These are phyloP conservation scores for Xylariaceae sp. DNA, from an alignment of 2,329 filamentous ascomycete genomes.

Conservation along the genomic window DNA sequence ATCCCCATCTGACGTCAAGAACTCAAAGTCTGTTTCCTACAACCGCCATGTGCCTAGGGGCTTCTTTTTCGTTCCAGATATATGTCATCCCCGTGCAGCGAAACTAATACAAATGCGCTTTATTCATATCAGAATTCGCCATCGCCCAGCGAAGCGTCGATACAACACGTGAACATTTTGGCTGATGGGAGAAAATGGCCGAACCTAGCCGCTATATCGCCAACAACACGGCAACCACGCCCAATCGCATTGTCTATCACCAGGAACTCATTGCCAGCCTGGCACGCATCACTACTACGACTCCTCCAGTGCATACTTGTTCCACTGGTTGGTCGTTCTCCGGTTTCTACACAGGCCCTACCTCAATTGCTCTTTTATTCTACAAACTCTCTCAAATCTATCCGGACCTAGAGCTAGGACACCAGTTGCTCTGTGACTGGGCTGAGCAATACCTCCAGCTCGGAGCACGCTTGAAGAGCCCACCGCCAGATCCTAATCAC, in stretches of 20 bases:
- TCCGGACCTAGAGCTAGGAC: conserved; percentile 41
- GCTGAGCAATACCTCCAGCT: conserved; percentile 43
- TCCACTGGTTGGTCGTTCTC: conserved; percentile 32
- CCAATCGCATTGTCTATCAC: conserved; percentile 9
- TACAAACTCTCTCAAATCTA: conserved; percentile 42
- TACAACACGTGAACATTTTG: too few species aligned
- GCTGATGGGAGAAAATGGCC: conserved; percentile 7
- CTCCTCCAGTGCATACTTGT: conserved; percentile 25
- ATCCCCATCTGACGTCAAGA: too few species aligned
- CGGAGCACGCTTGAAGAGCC: conserved; percentile 30
- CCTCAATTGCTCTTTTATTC: conserved; percentile 54
- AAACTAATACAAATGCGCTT: too few species aligned
- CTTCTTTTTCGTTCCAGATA: too few species aligned
- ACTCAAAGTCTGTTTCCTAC: too few species aligned
- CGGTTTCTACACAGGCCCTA: conserved; percentile 53
- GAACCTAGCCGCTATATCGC: conserved; percentile 16
- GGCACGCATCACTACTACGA: conserved; percentile 17
- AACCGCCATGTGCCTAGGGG: too few species aligned
- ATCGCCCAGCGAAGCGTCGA: too few species aligned
- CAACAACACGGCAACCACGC: conserved; percentile 12
- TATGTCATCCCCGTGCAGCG: too few species aligned
- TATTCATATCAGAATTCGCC: too few species aligned
- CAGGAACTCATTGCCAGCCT: conserved; percentile 23
- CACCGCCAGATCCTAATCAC: conserved; percentile 36
- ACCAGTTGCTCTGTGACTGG: conserved; percentile 42